These are phyloP conservation scores for Globisporangium acanthophoron DNA, from an alignment of 352 stramenopile genomes.

Conservation along the genomic window DNA sequence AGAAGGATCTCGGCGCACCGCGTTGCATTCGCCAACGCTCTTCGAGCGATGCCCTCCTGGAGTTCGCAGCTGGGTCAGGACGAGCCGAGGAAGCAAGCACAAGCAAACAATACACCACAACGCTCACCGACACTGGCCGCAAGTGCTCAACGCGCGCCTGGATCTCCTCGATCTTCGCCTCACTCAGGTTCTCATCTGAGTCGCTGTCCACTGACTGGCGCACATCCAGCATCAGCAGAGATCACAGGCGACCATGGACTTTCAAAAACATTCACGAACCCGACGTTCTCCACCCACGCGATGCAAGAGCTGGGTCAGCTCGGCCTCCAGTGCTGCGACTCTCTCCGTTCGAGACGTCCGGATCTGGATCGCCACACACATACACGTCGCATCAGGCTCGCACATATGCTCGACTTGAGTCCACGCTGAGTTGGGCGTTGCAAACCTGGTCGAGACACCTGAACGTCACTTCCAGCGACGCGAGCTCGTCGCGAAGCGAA, in stretches of 20 bases:
- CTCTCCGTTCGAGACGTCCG: not conserved
- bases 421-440: no score
- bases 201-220: not conserved
- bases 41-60: slow-evolving; percentile 9
- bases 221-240: no score
- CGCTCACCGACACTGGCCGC: slow-evolving; percentile 6
- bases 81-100: not conserved
- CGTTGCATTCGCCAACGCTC: slow-evolving; percentile 1
- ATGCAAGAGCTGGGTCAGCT: slow-evolving; percentile 1
- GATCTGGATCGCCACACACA: slow-evolving; percentile 7
- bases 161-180: slow-evolving; percentile 6
- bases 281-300: not conserved
- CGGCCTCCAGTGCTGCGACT: not conserved
- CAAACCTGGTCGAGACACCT: slow-evolving; percentile 32
- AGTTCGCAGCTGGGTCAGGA: not conserved
- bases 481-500: slow-evolving; percentile 26
- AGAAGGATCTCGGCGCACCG: slow-evolving; percentile 10
- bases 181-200: slow-evolving; percentile 8
- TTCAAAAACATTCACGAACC: not conserved
- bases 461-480: slow-evolving; percentile 31
- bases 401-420: no score
- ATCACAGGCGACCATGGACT: no score
- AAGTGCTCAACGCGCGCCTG: slow-evolving; percentile 5
- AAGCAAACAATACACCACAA: not conserved
- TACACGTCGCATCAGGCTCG: not conserved